phyloP scores from a whole-genome alignment of 148 eudicot genomes.

The Rhododendron ovatum region DNA sequence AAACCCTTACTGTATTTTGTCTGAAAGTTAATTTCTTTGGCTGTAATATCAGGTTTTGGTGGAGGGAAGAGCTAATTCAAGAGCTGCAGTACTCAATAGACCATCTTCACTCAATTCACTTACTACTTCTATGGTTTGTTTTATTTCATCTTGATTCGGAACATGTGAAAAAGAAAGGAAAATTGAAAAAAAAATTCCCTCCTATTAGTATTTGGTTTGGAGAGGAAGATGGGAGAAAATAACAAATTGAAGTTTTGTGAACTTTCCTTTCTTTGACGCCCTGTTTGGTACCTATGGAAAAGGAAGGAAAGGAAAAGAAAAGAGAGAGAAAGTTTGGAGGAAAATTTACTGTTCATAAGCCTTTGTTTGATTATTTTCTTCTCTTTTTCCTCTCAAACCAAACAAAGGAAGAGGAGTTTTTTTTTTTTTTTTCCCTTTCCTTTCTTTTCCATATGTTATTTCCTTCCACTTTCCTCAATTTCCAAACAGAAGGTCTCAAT shows the following conservation, averaged over 20 bases:
- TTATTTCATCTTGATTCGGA: background rate
- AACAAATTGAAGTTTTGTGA: background rate
- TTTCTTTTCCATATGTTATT: too few relatives aligned
- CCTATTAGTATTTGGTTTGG: too few relatives aligned
- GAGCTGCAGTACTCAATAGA: constrained; percentile 76
- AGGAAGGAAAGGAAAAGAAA: background rate
- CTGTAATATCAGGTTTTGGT: constrained; percentile 60
- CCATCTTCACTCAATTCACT: constrained; percentile 81
- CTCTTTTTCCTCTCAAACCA: too few relatives aligned
- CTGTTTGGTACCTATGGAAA: background rate
- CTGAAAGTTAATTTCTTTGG: background rate
- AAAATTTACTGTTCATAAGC: background rate
- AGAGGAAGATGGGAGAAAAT: background rate
- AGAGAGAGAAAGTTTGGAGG: background rate
- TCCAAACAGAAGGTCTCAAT: background rate
- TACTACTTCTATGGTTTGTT: constrained; percentile 57
- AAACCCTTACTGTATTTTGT: background rate
- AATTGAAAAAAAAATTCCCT: background rate
- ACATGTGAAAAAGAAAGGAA: background rate
- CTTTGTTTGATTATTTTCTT: background rate
- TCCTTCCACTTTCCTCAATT: too few relatives aligned
- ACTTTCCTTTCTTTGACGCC: background rate
- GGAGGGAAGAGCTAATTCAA: constrained; percentile 80
- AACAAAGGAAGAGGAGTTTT: too few relatives aligned
- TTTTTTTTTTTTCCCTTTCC: too few relatives aligned